These are phyloP conservation scores for Pseudogymnoascus pannorum DNA, from an alignment of 2,329 filamentous ascomycete species.

Conservation along the genomic window DNA sequence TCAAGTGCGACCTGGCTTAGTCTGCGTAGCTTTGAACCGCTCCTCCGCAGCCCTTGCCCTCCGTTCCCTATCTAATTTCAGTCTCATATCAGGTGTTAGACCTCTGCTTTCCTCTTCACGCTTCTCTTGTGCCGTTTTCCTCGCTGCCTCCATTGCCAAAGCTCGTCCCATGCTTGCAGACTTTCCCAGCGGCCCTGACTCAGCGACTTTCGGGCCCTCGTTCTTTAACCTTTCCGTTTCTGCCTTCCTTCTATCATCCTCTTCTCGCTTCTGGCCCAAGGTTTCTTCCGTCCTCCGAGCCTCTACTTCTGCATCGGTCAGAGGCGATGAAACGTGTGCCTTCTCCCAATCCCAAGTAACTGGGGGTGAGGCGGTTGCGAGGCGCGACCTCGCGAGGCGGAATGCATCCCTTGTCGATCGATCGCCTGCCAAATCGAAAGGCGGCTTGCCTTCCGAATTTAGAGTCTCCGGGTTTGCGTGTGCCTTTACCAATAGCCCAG, in stretches of 20 bases:
- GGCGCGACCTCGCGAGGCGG: slow-evolving; percentile 72
- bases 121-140: slow-evolving; percentile 71
- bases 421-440: slow-evolving; percentile 84
- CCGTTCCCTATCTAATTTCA: slow-evolving; percentile 77
- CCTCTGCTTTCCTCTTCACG: slow-evolving; percentile 79
- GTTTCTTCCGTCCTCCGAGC: slow-evolving; percentile 63
- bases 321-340: slow-evolving; percentile 62
- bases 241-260: slow-evolving; percentile 60
- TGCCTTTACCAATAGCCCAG: slow-evolving; percentile 67
- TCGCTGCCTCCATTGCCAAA: slow-evolving; percentile 46
- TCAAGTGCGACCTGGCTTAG: slow-evolving; percentile 9
- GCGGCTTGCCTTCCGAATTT: slow-evolving; percentile 71
- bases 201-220: slow-evolving; percentile 54
- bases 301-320: slow-evolving; percentile 67
- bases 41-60: slow-evolving; percentile 89
- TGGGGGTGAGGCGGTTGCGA: slow-evolving; percentile 52
- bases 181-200: slow-evolving; percentile 28
- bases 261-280: slow-evolving; percentile 58
- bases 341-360: slow-evolving; percentile 68
- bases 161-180: slow-evolving; percentile 42
- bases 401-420: slow-evolving; percentile 84
- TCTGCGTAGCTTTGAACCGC: slow-evolving; percentile 63
- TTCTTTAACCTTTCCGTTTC: slow-evolving; percentile 66
- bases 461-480: slow-evolving; percentile 63
- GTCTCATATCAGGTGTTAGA: slow-evolving; percentile 78